These are phyloP conservation scores for Cucurbita ficifolia DNA, from an alignment of 306 rosid species.

Conservation along the genomic window DNA sequence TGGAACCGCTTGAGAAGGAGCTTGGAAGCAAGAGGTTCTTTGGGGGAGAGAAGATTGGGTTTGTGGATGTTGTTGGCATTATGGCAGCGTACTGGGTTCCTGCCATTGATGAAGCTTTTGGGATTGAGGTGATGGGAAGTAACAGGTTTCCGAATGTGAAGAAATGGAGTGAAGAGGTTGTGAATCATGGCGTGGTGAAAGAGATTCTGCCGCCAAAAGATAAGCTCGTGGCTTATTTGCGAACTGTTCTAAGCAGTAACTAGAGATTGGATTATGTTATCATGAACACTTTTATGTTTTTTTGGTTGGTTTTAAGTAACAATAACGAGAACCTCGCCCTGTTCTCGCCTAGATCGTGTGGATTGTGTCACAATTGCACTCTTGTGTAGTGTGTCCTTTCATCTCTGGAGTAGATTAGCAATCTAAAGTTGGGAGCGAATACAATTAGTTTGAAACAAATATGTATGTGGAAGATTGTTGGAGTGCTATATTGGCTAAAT, in stretches of 20 bases:
- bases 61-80: slow-evolving; percentile 34
- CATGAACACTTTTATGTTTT: too few species aligned
- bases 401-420: too few species aligned
- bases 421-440: too few species aligned
- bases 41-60: slow-evolving; percentile 34
- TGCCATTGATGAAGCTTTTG: slow-evolving; percentile 23
- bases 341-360: too few species aligned
- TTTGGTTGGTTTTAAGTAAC: too few species aligned
- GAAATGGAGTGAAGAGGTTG: slow-evolving; percentile 26
- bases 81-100: slow-evolving; percentile 35
- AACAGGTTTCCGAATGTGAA: slow-evolving; percentile 19
- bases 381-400: too few species aligned
- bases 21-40: slow-evolving; percentile 29
- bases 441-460: too few species aligned
- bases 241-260: not conserved
- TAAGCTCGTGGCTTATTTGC: not conserved
- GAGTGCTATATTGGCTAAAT: too few species aligned
- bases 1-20: slow-evolving; percentile 40
- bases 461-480: too few species aligned
- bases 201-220: slow-evolving; percentile 21
- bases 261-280: too few species aligned
- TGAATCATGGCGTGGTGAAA: slow-evolving; percentile 13
- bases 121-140: slow-evolving; percentile 10
- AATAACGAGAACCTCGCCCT: too few species aligned
- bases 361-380: too few species aligned